Percentiles rank a stretch among this genome's conserved stretches.
Conservation (phyloP, 768 basidiomycete genomes). For the Boletus rex-veris region DNA sequence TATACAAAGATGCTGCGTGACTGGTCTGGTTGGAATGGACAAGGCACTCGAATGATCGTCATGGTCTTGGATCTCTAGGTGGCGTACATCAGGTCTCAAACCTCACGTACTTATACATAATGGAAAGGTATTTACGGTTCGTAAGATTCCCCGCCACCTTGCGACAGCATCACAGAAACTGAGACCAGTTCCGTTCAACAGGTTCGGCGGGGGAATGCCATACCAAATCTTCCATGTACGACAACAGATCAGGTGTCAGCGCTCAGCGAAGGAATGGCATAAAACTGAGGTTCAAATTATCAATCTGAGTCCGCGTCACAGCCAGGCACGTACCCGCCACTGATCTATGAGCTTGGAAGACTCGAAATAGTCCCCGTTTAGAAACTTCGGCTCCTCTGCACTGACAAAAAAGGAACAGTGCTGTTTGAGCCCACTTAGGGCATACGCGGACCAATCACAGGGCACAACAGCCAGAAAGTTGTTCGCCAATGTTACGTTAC, state of each 20-base stretch:
- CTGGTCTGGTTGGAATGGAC: conserved; percentile 70
- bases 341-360: too few relatives aligned
- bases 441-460: too few relatives aligned
- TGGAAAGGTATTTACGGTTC: conserved; percentile 46
- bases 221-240: conserved; percentile 68
- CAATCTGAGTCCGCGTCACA: not conserved
- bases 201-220: conserved; percentile 81
- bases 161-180: too few relatives aligned
- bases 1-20: conserved; percentile 34
- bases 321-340: conserved; percentile 44
- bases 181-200: conserved; percentile 74
- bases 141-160: conserved; percentile 77
- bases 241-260: conserved; percentile 68
- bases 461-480: too few relatives aligned
- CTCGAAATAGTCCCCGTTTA: too few relatives aligned
- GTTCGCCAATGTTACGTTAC: too few relatives aligned
- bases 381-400: too few relatives aligned
- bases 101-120: not conserved
- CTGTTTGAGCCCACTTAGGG: too few relatives aligned
- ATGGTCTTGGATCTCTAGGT: conserved; percentile 43
- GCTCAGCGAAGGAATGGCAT: conserved; percentile 54
- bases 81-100: conserved; percentile 27
- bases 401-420: too few relatives aligned
- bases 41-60: conserved; percentile 54
- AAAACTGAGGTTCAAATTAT: conserved; percentile 52